These are phyloP conservation scores for Pestalotiopsis sp. DNA, from an alignment of 2,329 filamentous ascomycete species.

Conservation along the genomic window DNA sequence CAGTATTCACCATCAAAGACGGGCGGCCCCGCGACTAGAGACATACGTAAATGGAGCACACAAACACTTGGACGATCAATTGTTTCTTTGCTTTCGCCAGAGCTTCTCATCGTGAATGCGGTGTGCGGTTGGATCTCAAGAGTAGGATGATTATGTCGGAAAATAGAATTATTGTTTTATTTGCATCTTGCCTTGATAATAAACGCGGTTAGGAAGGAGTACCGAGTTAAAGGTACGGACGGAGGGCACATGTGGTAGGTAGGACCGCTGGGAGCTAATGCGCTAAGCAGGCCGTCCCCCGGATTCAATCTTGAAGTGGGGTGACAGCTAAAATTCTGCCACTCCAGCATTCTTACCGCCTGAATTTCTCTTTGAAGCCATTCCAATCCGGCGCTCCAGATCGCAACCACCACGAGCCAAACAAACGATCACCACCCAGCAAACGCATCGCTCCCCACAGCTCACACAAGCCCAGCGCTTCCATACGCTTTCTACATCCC, in stretches of 20 bases:
- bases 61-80: no score
- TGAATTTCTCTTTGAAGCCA: slow-evolving; percentile 9
- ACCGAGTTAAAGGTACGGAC: no score
- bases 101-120: no score
- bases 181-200: no score
- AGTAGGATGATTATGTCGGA: no score
- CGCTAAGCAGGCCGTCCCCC: background rate
- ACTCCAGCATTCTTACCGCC: slow-evolving; percentile 1
- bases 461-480: background rate
- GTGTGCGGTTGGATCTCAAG: no score
- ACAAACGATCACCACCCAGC: background rate
- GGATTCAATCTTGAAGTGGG: background rate
- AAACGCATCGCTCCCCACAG: background rate
- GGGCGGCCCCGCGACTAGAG: background rate
- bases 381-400: background rate
- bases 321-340: slow-evolving; percentile 5
- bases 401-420: background rate
- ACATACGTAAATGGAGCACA: background rate
- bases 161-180: no score
- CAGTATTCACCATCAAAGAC: background rate
- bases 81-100: no score
- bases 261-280: no score
- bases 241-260: no score
- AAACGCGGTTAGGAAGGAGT: no score
- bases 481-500: background rate